phyloP scores from a whole-genome alignment of 768 basidiomycete genomes.

The Russula virescens region DNA sequence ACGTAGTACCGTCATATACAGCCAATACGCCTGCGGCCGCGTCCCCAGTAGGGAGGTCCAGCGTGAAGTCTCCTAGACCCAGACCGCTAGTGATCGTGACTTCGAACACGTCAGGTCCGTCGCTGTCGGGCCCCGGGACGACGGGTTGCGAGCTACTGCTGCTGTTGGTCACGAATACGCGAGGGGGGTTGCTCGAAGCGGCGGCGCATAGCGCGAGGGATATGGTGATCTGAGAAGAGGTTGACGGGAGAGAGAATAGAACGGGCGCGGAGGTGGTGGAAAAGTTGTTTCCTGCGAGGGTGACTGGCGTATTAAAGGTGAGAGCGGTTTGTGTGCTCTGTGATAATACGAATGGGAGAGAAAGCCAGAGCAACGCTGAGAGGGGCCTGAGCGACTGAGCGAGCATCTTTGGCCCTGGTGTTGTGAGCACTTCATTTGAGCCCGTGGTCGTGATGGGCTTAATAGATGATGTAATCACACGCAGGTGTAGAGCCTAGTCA shows the following conservation, averaged over 20 bases:
- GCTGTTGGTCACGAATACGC: slow-evolving; percentile 57
- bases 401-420: neutral
- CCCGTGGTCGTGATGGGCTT: neutral
- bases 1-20: slow-evolving; percentile 34
- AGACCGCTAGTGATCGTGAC: slow-evolving; percentile 37
- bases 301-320: slow-evolving; percentile 1
- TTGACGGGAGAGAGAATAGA: slow-evolving; percentile 29
- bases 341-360: neutral
- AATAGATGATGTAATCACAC: slow-evolving; percentile 14
- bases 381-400: neutral
- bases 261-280: slow-evolving; percentile 20
- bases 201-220: slow-evolving; percentile 33
- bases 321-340: neutral
- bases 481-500: neutral
- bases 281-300: slow-evolving; percentile 13
- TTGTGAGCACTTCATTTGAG: no score
- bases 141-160: slow-evolving; percentile 28
- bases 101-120: slow-evolving; percentile 41
- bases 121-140: slow-evolving; percentile 37
- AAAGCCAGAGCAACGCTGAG: neutral
- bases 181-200: slow-evolving; percentile 32
- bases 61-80: slow-evolving; percentile 51
- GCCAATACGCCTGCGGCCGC: slow-evolving; percentile 43
- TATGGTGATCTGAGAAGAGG: slow-evolving; percentile 27
- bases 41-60: slow-evolving; percentile 37